Evolutionary conservation across 1,284 basidiomycete genomes (phyloP).

Genomic region (Ganoderma boninense): DNA sequence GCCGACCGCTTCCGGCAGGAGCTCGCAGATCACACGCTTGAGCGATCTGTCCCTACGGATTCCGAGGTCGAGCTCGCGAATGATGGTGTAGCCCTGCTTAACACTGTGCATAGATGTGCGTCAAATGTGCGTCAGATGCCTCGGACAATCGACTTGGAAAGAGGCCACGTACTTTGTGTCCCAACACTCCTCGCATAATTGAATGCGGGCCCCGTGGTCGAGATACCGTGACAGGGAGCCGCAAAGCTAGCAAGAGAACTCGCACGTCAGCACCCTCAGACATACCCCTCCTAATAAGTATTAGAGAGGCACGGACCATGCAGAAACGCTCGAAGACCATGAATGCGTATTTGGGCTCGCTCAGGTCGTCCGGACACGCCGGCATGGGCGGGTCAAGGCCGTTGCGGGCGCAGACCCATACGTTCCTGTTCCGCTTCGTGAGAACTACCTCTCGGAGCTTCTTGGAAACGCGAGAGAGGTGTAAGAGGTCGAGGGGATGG

Average conservation of each 20-base stretch:
- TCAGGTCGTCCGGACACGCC: neutral
- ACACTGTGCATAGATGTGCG: neutral
- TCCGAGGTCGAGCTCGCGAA: neutral
- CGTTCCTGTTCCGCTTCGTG: neutral
- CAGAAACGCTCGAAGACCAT: slow-evolving; percentile 17
- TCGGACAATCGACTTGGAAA: too few species aligned
- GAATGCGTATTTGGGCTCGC: slow-evolving; percentile 14
- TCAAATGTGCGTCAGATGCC: too few species aligned
- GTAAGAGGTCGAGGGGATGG: slow-evolving; percentile 39
- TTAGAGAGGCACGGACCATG: neutral
- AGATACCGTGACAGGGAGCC: neutral
- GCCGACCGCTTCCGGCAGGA: neutral
- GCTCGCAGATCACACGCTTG: slow-evolving; percentile 2
- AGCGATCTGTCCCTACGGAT: neutral
- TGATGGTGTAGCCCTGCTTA: neutral
- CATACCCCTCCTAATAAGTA: too few species aligned
- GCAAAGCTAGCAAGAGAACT: neutral
- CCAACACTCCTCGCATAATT: slow-evolving; percentile 7
- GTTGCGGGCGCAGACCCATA: slow-evolving; percentile 11
- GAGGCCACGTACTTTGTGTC: neutral
- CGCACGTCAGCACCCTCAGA: neutral
- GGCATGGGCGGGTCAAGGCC: slow-evolving; percentile 4
- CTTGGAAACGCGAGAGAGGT: slow-evolving; percentile 13
- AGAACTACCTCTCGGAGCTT: neutral
- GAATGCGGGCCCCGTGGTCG: slow-evolving; percentile 4